Evolutionary conservation across 805 yeast genomes (phyloP).

Genomic region (Wickerhamiella lipophila): DNA sequence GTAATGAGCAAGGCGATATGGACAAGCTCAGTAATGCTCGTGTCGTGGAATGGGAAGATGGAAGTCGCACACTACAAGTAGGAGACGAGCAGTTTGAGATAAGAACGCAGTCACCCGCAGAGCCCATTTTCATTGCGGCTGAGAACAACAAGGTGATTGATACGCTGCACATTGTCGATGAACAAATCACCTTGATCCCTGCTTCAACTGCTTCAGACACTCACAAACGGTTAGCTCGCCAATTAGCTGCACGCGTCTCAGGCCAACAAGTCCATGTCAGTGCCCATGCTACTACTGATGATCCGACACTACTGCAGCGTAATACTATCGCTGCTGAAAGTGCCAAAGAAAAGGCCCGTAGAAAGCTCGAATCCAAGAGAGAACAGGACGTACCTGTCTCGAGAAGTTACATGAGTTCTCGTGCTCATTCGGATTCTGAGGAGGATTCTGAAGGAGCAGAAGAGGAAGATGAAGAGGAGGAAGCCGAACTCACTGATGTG

Average conservation of each 20-base stretch:
- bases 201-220: conserved; percentile 79
- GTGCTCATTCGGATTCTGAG: conserved; percentile 13
- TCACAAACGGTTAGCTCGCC: conserved; percentile 57
- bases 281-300: conserved; percentile 31
- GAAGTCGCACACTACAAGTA: conserved; percentile 67
- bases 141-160: conserved; percentile 59
- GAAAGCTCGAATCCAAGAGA: conserved; percentile 31
- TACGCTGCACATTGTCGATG: conserved; percentile 50
- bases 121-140: conserved; percentile 58
- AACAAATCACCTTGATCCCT: conserved; percentile 67
- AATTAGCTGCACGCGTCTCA: conserved; percentile 26
- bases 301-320: conserved; percentile 35
- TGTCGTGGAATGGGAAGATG: conserved; percentile 90
- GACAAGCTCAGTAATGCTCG: conserved; percentile 81
- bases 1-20: conserved; percentile 44
- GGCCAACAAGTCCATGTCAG: conserved; percentile 25
- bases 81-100: conserved; percentile 84
- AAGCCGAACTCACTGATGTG: conserved; percentile 23
- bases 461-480: conserved; percentile 30
- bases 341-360: conserved; percentile 30
- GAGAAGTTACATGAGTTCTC: conserved; percentile 5
- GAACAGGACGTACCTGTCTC: conserved; percentile 18
- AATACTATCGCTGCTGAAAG: conserved; percentile 33
- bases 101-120: conserved; percentile 41
- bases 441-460: conserved; percentile 28